Percentiles rank a stretch among this genome's conserved stretches.
Evolutionary conservation across 805 yeast genomes (phyloP).

Genomic region (Wickerhamiella hasegawae): DNA sequence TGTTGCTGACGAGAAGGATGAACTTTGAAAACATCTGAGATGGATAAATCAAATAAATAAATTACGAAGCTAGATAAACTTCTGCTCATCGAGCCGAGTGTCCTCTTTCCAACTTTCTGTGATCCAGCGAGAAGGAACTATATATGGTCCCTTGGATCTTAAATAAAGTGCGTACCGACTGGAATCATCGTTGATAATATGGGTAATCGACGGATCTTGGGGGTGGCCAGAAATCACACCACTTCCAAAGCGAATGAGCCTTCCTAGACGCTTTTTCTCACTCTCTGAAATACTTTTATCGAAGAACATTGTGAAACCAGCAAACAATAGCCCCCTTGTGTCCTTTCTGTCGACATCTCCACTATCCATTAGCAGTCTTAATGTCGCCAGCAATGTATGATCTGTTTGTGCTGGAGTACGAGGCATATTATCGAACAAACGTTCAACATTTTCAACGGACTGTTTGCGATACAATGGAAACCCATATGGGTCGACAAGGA

Average conservation of each 20-base stretch:
- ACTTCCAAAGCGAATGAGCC: constrained; percentile 1
- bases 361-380: background rate
- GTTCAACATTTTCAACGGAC: constrained; percentile 13
- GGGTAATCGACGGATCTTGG: background rate
- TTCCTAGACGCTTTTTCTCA: background rate
- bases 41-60: background rate
- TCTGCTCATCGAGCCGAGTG: constrained; percentile 3
- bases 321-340: constrained; percentile 3
- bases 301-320: constrained; percentile 1
- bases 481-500: constrained; percentile 37
- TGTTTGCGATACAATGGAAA: constrained; percentile 37
- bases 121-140: constrained; percentile 2
- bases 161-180: too few relatives aligned
- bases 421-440: constrained; percentile 9
- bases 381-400: background rate
- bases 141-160: too few relatives aligned
- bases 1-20: constrained; percentile 10
- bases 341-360: background rate
- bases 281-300: background rate
- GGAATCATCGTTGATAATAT: too few relatives aligned
- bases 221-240: background rate
- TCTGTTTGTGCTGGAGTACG: background rate
- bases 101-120: constrained; percentile 2
- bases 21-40: constrained; percentile 12
- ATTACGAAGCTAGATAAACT: background rate